Evolutionary conservation across 2,329 filamentous ascomycete species (phyloP).

Genomic region (Penicillium sp.): DNA sequence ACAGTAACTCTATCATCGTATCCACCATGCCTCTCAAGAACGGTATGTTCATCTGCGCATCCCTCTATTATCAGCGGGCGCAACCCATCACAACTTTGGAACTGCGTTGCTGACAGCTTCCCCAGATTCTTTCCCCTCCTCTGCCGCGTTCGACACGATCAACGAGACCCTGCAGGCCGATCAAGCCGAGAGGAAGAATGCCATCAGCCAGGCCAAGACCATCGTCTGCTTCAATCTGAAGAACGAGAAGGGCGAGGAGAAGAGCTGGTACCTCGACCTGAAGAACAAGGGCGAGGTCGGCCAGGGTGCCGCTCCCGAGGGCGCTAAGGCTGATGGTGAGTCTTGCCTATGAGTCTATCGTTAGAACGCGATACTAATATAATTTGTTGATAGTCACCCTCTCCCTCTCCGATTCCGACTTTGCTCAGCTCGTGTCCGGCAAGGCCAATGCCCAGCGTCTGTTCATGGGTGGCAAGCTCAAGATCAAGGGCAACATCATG

Average conservation of each 20-base stretch:
- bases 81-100: background rate
- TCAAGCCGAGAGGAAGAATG: constrained; percentile 73
- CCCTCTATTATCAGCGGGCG: background rate
- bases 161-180: constrained; percentile 63
- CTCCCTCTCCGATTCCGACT: constrained; percentile 77
- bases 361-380: constrained; percentile 4
- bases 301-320: constrained; percentile 63
- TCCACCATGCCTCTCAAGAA: constrained; percentile 67
- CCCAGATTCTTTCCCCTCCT: constrained; percentile 79
- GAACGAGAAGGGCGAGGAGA: constrained; percentile 73
- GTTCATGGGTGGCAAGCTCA: constrained; percentile 98
- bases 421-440: constrained; percentile 73
- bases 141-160: constrained; percentile 86
- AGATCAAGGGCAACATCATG: constrained; percentile 98
- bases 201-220: constrained; percentile 81
- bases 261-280: constrained; percentile 92
- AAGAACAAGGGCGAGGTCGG: constrained; percentile 82
- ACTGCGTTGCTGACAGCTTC: constrained; percentile 9
- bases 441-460: constrained; percentile 91
- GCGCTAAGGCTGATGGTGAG: constrained; percentile 77
- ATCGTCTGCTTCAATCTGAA: constrained; percentile 91
- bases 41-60: constrained; percentile 47
- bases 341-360: background rate
- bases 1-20: constrained; percentile 3
- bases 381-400: constrained; percentile 64